These are phyloP conservation scores for Fomitiporia mediterranea DNA, from an alignment of 1,284 basidiomycete species.

Conservation along the genomic window DNA sequence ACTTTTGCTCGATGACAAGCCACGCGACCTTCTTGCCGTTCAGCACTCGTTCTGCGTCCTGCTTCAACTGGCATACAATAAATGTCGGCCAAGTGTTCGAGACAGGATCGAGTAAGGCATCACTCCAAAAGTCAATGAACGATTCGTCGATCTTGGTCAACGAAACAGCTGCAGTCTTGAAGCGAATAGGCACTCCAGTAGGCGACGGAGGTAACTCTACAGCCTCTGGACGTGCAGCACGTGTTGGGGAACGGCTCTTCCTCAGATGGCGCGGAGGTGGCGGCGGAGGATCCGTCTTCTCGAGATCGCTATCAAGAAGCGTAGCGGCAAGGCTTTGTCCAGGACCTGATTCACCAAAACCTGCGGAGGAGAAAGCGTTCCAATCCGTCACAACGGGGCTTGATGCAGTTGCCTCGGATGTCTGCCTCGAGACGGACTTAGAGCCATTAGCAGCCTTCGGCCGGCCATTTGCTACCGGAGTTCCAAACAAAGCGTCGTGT, in stretches of 20 bases:
- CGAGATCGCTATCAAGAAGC: conserved; percentile 54
- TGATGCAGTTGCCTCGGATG: conserved; percentile 14
- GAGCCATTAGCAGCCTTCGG: conserved; percentile 11
- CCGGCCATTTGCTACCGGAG: conserved; percentile 9
- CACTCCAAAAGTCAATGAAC: conserved; percentile 74
- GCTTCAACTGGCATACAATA: conserved; percentile 60
- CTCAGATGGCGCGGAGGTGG: conserved; percentile 29
- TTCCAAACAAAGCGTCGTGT: conserved; percentile 1
- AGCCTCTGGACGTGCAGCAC: not conserved
- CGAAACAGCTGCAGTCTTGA: conserved; percentile 42
- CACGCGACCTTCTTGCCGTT: conserved; percentile 41
- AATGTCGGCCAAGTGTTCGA: conserved; percentile 59
- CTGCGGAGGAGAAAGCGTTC: conserved; percentile 51
- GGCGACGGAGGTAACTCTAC: conserved; percentile 23
- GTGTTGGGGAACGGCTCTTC: conserved; percentile 26
- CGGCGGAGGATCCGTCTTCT: conserved; percentile 45
- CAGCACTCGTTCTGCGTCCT: conserved; percentile 21
- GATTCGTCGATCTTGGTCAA: conserved; percentile 66
- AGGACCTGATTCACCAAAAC: conserved; percentile 48
- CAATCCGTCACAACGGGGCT: conserved; percentile 30
- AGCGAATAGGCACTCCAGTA: conserved; percentile 22
- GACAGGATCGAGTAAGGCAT: conserved; percentile 62
- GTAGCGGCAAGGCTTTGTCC: conserved; percentile 50
- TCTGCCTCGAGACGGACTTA: conserved; percentile 8
- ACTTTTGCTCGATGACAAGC: conserved; percentile 62